phyloP scores from a whole-genome alignment of 2,329 filamentous ascomycete genomes.

The Aspergillus ochraceus region DNA sequence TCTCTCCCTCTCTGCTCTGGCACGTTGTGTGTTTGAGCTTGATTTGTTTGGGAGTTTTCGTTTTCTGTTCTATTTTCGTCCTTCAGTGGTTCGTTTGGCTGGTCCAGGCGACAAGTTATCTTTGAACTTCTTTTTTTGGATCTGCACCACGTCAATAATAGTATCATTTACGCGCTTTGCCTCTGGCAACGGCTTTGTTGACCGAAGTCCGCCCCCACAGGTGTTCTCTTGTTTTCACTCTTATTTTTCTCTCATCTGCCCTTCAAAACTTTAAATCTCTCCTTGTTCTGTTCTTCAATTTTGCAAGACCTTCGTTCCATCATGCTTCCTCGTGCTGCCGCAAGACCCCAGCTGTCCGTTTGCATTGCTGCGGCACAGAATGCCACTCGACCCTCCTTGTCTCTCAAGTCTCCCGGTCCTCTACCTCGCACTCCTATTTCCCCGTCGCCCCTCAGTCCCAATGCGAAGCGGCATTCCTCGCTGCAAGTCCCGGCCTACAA shows the following conservation, averaged over 20 bases:
- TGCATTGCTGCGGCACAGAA: conserved; percentile 43
- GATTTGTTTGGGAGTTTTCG: conserved; percentile 33
- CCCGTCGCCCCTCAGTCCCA: conserved; percentile 43
- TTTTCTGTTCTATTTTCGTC: conserved; percentile 35
- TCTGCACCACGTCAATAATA: conserved; percentile 26
- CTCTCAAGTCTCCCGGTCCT: conserved; percentile 44
- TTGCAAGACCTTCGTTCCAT: conserved; percentile 39
- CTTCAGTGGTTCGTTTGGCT: conserved; percentile 40
- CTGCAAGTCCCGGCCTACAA: conserved; percentile 41
- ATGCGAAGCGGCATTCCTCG: conserved; percentile 43
- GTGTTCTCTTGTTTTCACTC: conserved; percentile 11
- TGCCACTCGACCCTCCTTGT: conserved; percentile 37
- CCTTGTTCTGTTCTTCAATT: conserved; percentile 5
- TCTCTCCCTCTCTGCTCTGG: conserved; percentile 11
- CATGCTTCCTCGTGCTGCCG: conserved; percentile 31
- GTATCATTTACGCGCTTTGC: conserved; percentile 23
- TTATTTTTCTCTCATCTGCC: conserved; percentile 4
- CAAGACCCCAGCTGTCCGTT: conserved; percentile 49
- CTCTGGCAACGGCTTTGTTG: conserved; percentile 34
- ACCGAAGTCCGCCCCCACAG: conserved; percentile 26
- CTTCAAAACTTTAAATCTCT: conserved; percentile 6
- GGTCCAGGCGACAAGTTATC: conserved; percentile 40
- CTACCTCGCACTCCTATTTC: conserved; percentile 46
- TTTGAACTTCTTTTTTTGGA: conserved; percentile 23
- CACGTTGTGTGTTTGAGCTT: conserved; percentile 25